A percentile compares a stretch with the other conserved stretches of the same genome.
Evolutionary conservation across 306 rosid species (phyloP).

Genomic region (Sindora glabra): DNA sequence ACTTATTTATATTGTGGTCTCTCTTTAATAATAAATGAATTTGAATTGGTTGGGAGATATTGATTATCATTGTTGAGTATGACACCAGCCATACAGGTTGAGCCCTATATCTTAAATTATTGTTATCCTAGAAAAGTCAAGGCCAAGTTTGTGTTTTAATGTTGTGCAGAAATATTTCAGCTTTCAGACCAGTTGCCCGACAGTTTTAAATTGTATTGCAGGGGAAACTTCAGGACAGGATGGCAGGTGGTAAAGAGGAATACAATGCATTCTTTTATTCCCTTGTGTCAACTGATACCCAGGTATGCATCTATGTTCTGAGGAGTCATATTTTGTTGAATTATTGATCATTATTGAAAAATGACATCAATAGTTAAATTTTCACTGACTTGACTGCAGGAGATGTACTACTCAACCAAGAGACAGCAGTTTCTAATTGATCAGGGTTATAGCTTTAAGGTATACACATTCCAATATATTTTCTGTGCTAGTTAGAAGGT

Average conservation of each 20-base stretch:
- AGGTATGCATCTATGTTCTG: conserved; percentile 37
- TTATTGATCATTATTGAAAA: conserved; percentile 10
- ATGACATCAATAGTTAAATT: not conserved
- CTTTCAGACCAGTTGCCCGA: conserved; percentile 10
- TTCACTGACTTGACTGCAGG: conserved; percentile 42
- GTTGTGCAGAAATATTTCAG: conserved; percentile 2
- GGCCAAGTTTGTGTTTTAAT: conserved; percentile 8
- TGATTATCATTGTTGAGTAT: not conserved
- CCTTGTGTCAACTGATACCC: conserved; percentile 95
- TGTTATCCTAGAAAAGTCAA: conserved; percentile 6
- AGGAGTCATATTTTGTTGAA: not conserved
- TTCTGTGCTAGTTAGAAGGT: not conserved
- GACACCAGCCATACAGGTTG: not conserved
- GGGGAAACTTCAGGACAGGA: conserved; percentile 93
- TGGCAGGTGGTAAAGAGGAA: conserved; percentile 99
- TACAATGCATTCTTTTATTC: conserved; percentile 97
- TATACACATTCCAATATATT: conserved; percentile 13
- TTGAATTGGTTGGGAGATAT: not conserved
- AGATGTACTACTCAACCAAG: conserved; percentile 96
- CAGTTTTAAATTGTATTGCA: conserved; percentile 30
- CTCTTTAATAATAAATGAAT: not conserved
- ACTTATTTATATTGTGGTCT: not conserved
- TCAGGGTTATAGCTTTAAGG: conserved; percentile 99
- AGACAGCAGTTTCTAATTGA: conserved; percentile 96
- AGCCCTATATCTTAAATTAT: conserved; percentile 3